Evolutionary conservation across 2,329 filamentous ascomycete genomes (phyloP).

Genomic region (Colletotrichum aenigma): DNA sequence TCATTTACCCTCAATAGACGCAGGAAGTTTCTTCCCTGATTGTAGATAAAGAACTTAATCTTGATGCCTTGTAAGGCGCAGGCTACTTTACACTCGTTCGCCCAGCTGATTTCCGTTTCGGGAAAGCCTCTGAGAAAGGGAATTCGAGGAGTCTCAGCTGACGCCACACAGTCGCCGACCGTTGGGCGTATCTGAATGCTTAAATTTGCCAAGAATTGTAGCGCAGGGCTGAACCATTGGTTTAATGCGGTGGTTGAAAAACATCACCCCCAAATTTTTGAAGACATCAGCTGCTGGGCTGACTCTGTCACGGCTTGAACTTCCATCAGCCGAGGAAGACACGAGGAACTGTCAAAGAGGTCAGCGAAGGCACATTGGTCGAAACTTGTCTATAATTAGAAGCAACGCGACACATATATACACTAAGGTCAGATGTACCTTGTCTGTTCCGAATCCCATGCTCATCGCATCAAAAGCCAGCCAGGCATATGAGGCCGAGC

Average conservation of each 20-base stretch:
- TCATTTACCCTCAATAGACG: background rate
- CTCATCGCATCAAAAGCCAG: background rate
- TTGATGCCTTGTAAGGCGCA: background rate
- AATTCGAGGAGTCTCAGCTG: background rate
- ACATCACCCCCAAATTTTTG: background rate
- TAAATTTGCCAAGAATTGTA: background rate
- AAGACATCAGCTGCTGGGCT: background rate
- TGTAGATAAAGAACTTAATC: background rate
- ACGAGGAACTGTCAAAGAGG: background rate
- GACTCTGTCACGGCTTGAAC: background rate
- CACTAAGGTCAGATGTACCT: background rate
- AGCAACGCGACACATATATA: background rate
- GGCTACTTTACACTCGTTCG: background rate
- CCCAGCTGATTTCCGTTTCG: background rate
- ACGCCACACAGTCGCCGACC: background rate
- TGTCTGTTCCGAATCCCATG: rapidly evolving
- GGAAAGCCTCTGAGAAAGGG: background rate
- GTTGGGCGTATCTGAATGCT: background rate
- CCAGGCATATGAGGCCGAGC: background rate
- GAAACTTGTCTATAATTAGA: background rate
- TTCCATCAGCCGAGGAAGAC: background rate
- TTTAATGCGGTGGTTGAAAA: background rate
- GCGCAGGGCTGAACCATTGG: background rate
- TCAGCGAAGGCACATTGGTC: background rate
- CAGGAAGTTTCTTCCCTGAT: rapidly evolving